Percentiles rank a stretch among this genome's conserved stretches.
Evolutionary conservation across 768 basidiomycete species (phyloP).

Genomic region (Mycena amicta): DNA sequence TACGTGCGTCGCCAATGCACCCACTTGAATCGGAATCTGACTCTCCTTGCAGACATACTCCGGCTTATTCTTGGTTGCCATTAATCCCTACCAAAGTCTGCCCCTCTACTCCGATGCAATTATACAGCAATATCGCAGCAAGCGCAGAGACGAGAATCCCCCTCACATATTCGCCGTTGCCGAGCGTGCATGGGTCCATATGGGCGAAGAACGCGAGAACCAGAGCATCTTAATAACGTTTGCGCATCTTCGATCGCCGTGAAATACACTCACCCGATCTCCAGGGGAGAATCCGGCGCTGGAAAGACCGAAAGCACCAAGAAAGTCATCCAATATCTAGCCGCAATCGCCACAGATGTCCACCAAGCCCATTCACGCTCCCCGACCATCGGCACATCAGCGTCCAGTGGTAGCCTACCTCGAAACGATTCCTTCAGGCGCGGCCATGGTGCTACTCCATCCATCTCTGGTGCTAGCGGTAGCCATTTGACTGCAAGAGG

Average conservation of each 20-base stretch:
- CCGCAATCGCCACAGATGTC: conserved; percentile 89
- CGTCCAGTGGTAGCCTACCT: conserved; percentile 69
- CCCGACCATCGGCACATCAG: conserved; percentile 56
- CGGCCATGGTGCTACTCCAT: conserved; percentile 49
- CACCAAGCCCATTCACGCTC: conserved; percentile 72
- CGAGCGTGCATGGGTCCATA: conserved; percentile 97
- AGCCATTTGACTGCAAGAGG: conserved; percentile 62
- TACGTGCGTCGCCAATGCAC: conserved; percentile 63
- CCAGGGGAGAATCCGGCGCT: conserved; percentile 95
- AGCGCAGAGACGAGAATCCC: conserved; percentile 87
- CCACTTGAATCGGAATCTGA: conserved; percentile 4
- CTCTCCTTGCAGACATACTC: conserved; percentile 74
- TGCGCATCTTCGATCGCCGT: conserved; percentile 32
- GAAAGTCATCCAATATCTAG: conserved; percentile 99
- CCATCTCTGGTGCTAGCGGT: conserved; percentile 45
- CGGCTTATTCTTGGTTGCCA: conserved; percentile 95
- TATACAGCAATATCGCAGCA: conserved; percentile 87
- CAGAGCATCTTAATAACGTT: conserved; percentile 99
- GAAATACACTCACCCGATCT: conserved; percentile 10
- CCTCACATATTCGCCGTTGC: conserved; percentile 98
- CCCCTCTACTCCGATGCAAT: conserved; percentile 90
- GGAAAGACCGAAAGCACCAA: conserved; percentile 99
- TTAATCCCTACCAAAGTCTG: conserved; percentile 93
- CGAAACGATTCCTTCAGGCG: conserved; percentile 64
- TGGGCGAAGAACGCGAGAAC: conserved; percentile 96